Base-by-base conservation (phyloP, 2,329 filamentous ascomycete species). In the Clonostachys byssicola region DNA sequence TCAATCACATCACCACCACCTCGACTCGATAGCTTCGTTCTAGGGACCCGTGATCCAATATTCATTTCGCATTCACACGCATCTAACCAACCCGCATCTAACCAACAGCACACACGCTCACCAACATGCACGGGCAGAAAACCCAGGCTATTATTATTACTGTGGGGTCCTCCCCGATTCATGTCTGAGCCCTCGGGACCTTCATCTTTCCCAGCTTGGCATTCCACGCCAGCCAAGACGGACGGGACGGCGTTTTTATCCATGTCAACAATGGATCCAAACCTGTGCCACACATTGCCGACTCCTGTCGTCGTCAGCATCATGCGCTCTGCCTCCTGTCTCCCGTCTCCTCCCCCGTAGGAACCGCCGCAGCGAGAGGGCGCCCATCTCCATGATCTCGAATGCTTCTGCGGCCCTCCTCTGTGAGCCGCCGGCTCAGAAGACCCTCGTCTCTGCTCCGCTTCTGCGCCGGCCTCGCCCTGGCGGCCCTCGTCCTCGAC, bases 401-500 rank as follows among this genome's bases (percentile, higher is more conserved):
- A 10, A 45, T 45, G 43, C 33, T 45, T 12, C 17, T 45, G 34
- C 35, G 17, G 16, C 43, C 43, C 10, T 45, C 43, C 13, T 39
- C 13, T 12, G 10, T 45, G 16, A n/a, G 43, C 13, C 43, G 43
- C 16, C 43, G 43, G n/a, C 30, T 36, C 43, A 38, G 43, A 35
- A 45, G 41, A 42, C 23, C 41, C n/a, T 42, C n/a, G n/a, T 30
- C 23, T 6, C 8, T 30, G 23, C 9, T 30, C 23, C 41, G 18
- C 43, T 35, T 14, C 17, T 43, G 42, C 17, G 13, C 45, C 49
- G 30, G 48, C 40, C 18, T 43, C n/a, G 12, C 39, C 16, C n/a
- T 53, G 17, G 14, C 39, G 12, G 35, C 49, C 12, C n/a, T 52
- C 43, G 9, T 44, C 42, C 16, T 41, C 47, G 20, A 52, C 16